Evolutionary conservation across 352 stramenopile species (phyloP), one percentile per base, ranked within the genome.

Genomic region (Phytopythium kandeliae): DNA sequence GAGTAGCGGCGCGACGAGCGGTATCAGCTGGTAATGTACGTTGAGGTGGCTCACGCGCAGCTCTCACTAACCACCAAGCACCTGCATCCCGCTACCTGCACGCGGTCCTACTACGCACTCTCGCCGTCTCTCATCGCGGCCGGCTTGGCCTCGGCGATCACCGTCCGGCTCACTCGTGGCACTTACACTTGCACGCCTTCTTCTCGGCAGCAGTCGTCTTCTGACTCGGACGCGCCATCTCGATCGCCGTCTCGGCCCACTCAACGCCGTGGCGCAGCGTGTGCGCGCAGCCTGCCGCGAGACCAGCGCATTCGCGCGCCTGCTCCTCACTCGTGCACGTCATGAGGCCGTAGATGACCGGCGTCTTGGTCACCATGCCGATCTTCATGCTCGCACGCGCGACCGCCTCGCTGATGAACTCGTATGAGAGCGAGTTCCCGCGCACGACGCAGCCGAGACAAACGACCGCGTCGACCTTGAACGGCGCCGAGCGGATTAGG

Each of bases 161-260:
- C n/a, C n/a, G n/a, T n/a, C n/a, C n/a, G n/a, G n/a, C n/a, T n/a
- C n/a, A n/a, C 26, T 35, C 48, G 38, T 55, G 50, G 40, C 50
- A 55, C 28, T 33, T 10, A 21, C 50, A 55, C 22, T 21, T 24
- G 30, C 50, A 55, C n/a, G 17, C 16, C 38, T 42, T 43, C n/a
- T 25, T 37, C 38, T 17, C 17, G 37, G 26, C 35, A 19, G 31
- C 38, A 3, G 19, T 17, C 19, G 28, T 37, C 41, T 41, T 38
- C 21, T 25, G 25, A 40, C 41, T 55, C 25, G 49, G 35, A 24
- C 21, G 47, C 28, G 84, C 87, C 90, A 97, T 97, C 69, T 95
- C 82, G n/a, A 97, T 84, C 9, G 90, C 88, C 28, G 85, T 94
- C 54, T 90, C 91, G 26, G 81, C 90, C 89, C 86, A 97, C 55